Evolutionary conservation across 2,329 filamentous ascomycete species (phyloP).

Genomic region (Stagonosporopsis rhizophila): DNA sequence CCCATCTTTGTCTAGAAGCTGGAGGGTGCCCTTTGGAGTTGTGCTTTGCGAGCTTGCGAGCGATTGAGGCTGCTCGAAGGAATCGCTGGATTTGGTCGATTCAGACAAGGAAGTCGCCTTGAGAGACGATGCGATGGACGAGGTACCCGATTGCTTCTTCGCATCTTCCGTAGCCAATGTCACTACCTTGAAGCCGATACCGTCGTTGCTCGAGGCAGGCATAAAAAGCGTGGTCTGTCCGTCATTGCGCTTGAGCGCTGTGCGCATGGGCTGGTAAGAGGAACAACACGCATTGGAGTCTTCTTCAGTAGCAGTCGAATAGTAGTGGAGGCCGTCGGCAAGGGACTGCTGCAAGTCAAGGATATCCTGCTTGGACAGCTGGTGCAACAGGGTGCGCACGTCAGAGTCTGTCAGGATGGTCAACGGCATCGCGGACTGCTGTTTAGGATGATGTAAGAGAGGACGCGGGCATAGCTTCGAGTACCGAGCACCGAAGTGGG

Average conservation of each 20-base stretch:
- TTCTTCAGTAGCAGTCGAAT: constrained; percentile 68
- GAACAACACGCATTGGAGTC: constrained; percentile 63
- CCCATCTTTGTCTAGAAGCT: constrained; percentile 64
- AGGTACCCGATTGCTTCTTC: constrained; percentile 32
- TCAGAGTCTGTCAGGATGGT: constrained; percentile 66
- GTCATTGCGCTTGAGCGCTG: constrained; percentile 65
- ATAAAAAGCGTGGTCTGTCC: constrained; percentile 71
- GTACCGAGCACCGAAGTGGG: constrained; percentile 1
- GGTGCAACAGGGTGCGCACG: constrained; percentile 62
- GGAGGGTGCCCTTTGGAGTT: constrained; percentile 65
- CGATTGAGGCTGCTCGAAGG: constrained; percentile 28
- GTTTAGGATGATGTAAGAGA: constrained; percentile 13
- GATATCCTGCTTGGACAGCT: constrained; percentile 64
- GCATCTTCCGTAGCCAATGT: constrained; percentile 56
- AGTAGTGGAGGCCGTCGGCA: constrained; percentile 67
- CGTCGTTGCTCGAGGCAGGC: constrained; percentile 67
- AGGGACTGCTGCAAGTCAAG: constrained; percentile 64
- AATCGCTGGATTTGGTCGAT: constrained; percentile 30
- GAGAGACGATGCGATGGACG: constrained; percentile 45
- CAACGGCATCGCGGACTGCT: constrained; percentile 59
- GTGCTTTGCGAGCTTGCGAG: constrained; percentile 42
- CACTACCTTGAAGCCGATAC: constrained; percentile 71
- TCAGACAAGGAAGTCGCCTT: constrained; percentile 40
- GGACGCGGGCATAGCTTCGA: constrained; percentile 1
- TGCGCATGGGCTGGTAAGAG: constrained; percentile 67